phyloP scores from a whole-genome alignment of 257 asterid genomes.

The Nicotiana knightiana region DNA sequence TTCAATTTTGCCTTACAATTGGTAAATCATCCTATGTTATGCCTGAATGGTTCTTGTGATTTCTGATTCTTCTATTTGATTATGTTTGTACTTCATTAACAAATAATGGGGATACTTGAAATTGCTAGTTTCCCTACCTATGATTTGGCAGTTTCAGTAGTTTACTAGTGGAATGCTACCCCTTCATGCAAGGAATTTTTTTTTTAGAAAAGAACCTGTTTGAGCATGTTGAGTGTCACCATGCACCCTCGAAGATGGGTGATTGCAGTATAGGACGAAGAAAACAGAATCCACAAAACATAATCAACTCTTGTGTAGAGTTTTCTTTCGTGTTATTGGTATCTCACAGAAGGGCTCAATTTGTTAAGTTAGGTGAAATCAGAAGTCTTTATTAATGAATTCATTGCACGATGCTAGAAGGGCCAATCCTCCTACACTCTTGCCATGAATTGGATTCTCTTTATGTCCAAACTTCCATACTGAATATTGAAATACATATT shows the following conservation, averaged over 20 bases:
- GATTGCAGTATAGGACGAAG: background rate
- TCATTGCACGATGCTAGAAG: background rate
- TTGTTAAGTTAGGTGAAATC: background rate
- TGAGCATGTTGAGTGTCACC: background rate
- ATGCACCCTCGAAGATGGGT: background rate
- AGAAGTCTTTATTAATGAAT: background rate
- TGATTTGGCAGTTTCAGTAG: background rate
- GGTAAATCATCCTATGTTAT: background rate
- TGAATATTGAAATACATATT: background rate
- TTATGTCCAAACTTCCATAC: background rate
- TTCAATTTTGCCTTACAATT: background rate
- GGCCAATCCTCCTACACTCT: background rate
- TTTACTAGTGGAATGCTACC: background rate
- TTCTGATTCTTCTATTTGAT: background rate
- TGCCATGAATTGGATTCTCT: background rate
- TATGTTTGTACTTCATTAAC: background rate
- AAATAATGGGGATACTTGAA: background rate
- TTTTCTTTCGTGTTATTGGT: background rate
- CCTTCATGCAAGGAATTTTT: background rate
- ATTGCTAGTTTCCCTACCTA: background rate
- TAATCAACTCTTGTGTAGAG: background rate
- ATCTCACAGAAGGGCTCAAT: background rate
- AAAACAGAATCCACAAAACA: background rate
- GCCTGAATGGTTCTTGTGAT: background rate
- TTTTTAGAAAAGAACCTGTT: background rate